These are phyloP conservation scores for Phaffia tasmanica DNA, from an alignment of 768 basidiomycete genomes.

Conservation along the genomic window DNA sequence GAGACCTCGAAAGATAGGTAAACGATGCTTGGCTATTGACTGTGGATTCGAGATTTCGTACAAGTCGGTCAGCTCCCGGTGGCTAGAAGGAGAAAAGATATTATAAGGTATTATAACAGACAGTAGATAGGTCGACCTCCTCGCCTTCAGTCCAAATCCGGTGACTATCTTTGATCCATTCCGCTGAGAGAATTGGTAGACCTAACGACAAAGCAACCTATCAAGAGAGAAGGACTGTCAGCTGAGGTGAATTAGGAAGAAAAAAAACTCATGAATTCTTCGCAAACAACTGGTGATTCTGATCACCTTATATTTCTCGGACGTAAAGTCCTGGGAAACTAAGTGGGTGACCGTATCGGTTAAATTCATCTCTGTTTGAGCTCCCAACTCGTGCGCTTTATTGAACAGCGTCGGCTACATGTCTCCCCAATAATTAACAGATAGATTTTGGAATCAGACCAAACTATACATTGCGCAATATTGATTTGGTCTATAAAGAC, in stretches of 20 bases:
- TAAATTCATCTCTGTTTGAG: conserved; percentile 54
- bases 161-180: conserved; percentile 66
- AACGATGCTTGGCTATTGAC: conserved; percentile 52
- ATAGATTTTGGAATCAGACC: conserved; percentile 13
- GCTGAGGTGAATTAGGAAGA: background rate
- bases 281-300: conserved; percentile 28
- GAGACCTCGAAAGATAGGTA: conserved; percentile 63
- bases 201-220: conserved; percentile 73
- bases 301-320: conserved; percentile 66
- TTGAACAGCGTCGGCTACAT: conserved; percentile 57
- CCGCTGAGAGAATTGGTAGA: conserved; percentile 64
- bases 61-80: background rate
- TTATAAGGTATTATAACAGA: conserved; percentile 36
- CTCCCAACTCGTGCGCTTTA: conserved; percentile 71
- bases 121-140: conserved; percentile 58
- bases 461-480: conserved; percentile 16
- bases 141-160: conserved; percentile 66
- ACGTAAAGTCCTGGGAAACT: conserved; percentile 65
- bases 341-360: conserved; percentile 83
- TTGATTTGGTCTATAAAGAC: background rate
- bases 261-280: conserved; percentile 11
- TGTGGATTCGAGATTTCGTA: conserved; percentile 32
- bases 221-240: background rate
- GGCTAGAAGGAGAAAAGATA: background rate
- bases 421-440: background rate